These are phyloP conservation scores for Reutealis trisperma DNA, from an alignment of 345 rosid species.

Conservation along the genomic window DNA sequence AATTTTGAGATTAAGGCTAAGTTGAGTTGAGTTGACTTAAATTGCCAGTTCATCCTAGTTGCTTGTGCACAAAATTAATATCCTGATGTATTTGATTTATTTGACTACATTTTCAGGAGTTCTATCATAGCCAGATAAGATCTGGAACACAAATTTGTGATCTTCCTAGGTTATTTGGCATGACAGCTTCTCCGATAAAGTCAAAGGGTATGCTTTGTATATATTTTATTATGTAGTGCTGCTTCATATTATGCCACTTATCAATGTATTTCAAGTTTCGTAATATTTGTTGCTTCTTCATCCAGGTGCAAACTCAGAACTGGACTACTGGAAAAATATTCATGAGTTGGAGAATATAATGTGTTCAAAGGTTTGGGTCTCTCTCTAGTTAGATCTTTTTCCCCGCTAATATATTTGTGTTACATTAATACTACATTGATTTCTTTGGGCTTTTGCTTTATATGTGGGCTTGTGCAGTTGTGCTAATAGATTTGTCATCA, in stretches of 20 bases:
- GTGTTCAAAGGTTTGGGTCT: slow-evolving; percentile 71
- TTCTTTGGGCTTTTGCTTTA: background rate
- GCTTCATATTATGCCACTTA: slow-evolving; percentile 7
- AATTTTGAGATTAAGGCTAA: too few species aligned
- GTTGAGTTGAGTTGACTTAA: background rate
- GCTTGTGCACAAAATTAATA: background rate
- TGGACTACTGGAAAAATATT: slow-evolving; percentile 57
- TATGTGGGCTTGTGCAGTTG: background rate
- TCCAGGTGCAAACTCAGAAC: slow-evolving; percentile 46
- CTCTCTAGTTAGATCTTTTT: slow-evolving; percentile 9
- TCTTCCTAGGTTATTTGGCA: slow-evolving; percentile 83
- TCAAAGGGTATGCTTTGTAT: slow-evolving; percentile 54
- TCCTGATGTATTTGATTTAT: background rate
- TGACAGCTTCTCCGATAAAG: slow-evolving; percentile 93
- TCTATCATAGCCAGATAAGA: slow-evolving; percentile 52
- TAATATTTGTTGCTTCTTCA: slow-evolving; percentile 3
- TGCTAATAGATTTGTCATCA: background rate
- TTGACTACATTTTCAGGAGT: slow-evolving; percentile 57
- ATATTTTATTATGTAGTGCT: background rate
- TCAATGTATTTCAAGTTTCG: background rate
- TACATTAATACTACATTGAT: background rate
- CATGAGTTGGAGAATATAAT: slow-evolving; percentile 63
- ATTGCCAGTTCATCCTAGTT: background rate
- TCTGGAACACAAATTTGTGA: slow-evolving; percentile 20
- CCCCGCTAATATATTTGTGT: slow-evolving; percentile 8